These are phyloP conservation scores for Clavaria fumosa DNA, from an alignment of 768 basidiomycete species.

Conservation along the genomic window DNA sequence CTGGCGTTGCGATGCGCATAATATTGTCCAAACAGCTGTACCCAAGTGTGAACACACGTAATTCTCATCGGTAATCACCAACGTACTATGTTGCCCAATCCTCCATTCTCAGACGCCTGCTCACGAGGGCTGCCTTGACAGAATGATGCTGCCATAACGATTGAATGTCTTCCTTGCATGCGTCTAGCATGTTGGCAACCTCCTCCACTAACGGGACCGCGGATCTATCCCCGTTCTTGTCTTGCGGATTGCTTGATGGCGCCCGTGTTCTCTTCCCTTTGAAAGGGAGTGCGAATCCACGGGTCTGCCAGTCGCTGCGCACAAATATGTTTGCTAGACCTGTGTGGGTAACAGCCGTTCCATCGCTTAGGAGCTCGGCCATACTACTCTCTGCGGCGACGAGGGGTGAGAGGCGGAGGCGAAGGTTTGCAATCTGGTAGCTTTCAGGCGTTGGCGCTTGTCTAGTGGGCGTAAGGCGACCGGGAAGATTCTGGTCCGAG, in stretches of 20 bases:
- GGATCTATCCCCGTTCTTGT: constrained; percentile 20
- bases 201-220: constrained; percentile 45
- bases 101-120: constrained; percentile 60
- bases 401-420: constrained; percentile 43
- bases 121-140: constrained; percentile 52
- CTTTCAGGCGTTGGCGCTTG: constrained; percentile 19
- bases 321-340: constrained; percentile 65
- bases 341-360: constrained; percentile 56
- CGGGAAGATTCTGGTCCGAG: constrained; percentile 18
- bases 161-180: constrained; percentile 47
- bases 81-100: constrained; percentile 85
- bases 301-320: constrained; percentile 68
- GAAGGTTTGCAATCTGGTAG: constrained; percentile 38
- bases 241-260: no score
- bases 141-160: constrained; percentile 60
- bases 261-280: no score
- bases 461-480: constrained; percentile 13
- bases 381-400: constrained; percentile 46
- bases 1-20: constrained; percentile 46
- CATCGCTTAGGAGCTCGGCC: constrained; percentile 60
- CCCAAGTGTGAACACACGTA: constrained; percentile 8
- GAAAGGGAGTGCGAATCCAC: no score
- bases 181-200: constrained; percentile 41
- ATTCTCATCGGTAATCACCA: constrained; percentile 6
- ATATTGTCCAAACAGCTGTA: constrained; percentile 67